These are phyloP conservation scores for Melaleuca alternifolia DNA, from an alignment of 345 rosid genomes.

Conservation along the genomic window DNA sequence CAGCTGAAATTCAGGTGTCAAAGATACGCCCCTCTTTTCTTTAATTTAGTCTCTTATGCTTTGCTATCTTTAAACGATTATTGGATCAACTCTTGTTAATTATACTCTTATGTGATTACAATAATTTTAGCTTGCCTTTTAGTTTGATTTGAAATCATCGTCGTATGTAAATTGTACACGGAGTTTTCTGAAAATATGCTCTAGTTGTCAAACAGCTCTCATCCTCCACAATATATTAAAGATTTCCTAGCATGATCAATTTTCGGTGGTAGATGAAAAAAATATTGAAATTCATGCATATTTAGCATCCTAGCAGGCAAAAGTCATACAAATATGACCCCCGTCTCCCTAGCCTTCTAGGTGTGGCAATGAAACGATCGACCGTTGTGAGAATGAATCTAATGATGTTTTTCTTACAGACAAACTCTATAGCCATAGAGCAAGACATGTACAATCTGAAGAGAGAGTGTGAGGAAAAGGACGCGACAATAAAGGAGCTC, in stretches of 20 bases:
- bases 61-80: not conserved
- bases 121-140: not conserved
- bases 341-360: not conserved
- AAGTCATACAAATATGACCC: not conserved
- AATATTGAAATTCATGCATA: not conserved
- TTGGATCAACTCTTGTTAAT: not conserved
- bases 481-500: constrained; percentile 65
- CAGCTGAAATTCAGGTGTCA: constrained; percentile 66
- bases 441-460: constrained; percentile 59
- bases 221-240: not conserved
- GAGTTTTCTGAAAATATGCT: not conserved
- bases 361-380: too few relatives aligned
- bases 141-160: not conserved
- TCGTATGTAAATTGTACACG: not conserved
- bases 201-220: not conserved
- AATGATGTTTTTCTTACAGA: constrained; percentile 21
- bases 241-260: not conserved
- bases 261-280: not conserved
- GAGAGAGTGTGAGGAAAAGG: constrained; percentile 82
- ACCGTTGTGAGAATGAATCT: not conserved
- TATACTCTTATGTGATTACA: not conserved
- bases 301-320: not conserved
- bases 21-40: not conserved
- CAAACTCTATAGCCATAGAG: constrained; percentile 42
- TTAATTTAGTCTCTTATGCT: not conserved